Evolutionary conservation across 2,329 filamentous ascomycete genomes (phyloP), one percentile per base, ranked within the genome.

Genomic region (Colletotrichum spaethianum): DNA sequence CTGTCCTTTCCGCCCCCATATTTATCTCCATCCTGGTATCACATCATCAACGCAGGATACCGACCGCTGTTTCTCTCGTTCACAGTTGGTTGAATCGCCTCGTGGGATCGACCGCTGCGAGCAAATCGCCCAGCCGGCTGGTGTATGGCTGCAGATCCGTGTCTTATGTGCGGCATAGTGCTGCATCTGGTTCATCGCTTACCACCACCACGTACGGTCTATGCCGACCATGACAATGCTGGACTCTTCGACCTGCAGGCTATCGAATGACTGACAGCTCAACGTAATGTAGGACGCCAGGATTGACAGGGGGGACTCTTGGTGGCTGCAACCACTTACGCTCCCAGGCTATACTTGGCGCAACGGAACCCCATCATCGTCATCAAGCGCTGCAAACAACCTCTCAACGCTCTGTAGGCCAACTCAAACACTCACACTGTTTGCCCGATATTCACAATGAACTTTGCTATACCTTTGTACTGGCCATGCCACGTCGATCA

Each of bases 321-420:
- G 50, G n/a, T 56, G 42, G 50, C 64, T 72, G 69, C 63, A 72
- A 68, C 57, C 69, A 72, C 64, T 72, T 63, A 57, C 42, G 38
- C 57, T 56, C 33, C 53, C 33, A 23, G 6, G 16, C 12, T 16
- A 31, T 33, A 8, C 33, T n/a, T 11, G 14, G 44, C 31, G 44
- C 44, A 26, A n/a, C 44, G 8, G 9, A 14, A 38, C 12, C 3
- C 23, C 20, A 23, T 9, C 44, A 52, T 44, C 20, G n/a, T 9
- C 44, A 52, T 44, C 57, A 60, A 46, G 26, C 57, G 4, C 38
- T 20, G 23, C 16, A 11, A n/a, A 46, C 26, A 44, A 46, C 18
- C 20, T 33, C 26, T 42, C 40, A 61, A n/a, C 14, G 57, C 18
- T 33, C 3, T 8, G 18, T 31, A 44, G 44, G 46, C 38, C 59